phyloP scores from a whole-genome alignment of 176 grass and related monocot genomes.

The Raddia guianensis region DNA sequence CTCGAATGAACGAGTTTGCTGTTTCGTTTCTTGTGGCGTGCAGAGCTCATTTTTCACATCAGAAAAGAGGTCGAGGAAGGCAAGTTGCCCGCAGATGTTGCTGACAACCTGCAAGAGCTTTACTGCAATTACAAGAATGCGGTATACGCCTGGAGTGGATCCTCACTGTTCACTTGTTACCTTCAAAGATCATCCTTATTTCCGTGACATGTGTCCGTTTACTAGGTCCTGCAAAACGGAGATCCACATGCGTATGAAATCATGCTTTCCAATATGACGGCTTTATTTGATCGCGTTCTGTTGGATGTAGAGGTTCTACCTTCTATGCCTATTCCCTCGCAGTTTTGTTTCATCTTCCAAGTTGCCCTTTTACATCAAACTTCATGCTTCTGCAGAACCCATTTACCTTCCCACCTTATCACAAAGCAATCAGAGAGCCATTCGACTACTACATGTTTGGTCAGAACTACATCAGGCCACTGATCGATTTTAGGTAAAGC shows the following conservation, averaged over 20 bases:
- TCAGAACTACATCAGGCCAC: conserved; percentile 90
- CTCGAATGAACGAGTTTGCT: neutral
- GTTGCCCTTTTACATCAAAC: neutral
- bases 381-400: conserved; percentile 72
- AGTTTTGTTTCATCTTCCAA: conserved; percentile 32
- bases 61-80: conserved; percentile 66
- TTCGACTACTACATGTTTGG: conserved; percentile 98
- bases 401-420: conserved; percentile 88
- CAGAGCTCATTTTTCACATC: conserved; percentile 75
- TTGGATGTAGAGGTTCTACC: conserved; percentile 74
- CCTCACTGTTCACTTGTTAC: neutral
- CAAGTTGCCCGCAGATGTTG: conserved; percentile 71
- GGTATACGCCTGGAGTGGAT: conserved; percentile 30
- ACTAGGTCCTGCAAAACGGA: conserved; percentile 75
- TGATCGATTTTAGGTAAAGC: conserved; percentile 86
- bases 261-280: conserved; percentile 71
- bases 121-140: conserved; percentile 81
- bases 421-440: conserved; percentile 86
- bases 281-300: conserved; percentile 79
- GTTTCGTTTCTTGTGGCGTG: neutral
- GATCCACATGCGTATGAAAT: conserved; percentile 75
- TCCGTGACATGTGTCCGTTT: neutral
- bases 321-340: conserved; percentile 20
- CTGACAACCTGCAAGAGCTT: conserved; percentile 65
- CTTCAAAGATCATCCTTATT: neutral